Conservation (phyloP, 768 basidiomycete genomes). For the Hericium coralloides region DNA sequence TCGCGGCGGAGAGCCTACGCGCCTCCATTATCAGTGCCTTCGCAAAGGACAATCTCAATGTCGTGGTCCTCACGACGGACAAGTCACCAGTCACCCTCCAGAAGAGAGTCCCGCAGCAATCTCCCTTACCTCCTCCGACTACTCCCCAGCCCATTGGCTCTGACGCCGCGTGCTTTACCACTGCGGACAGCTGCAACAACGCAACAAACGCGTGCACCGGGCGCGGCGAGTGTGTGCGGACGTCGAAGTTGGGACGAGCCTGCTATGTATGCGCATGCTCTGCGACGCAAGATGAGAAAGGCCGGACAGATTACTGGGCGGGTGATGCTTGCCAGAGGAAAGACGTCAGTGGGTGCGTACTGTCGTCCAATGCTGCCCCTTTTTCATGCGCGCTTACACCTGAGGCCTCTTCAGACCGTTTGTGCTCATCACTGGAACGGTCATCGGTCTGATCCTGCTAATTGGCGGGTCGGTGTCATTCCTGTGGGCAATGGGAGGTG, state of each 20-base stretch:
- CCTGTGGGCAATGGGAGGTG: conserved; percentile 50
- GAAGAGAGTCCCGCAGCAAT: conserved; percentile 26
- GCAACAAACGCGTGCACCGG: conserved; percentile 62
- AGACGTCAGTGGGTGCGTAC: conserved; percentile 71
- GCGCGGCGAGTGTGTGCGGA: conserved; percentile 54
- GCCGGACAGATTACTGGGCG: conserved; percentile 63
- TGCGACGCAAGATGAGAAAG: conserved; percentile 39
- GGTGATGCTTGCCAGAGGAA: conserved; percentile 69
- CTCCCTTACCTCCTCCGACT: conserved; percentile 39
- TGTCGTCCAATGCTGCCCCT: neutral
- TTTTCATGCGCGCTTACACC: neutral
- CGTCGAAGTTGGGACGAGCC: conserved; percentile 46
- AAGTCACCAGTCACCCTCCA: conserved; percentile 22
- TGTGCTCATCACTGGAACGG: conserved; percentile 62
- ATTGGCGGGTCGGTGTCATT: conserved; percentile 60
- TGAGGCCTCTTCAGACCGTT: conserved; percentile 45
- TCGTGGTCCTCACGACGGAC: conserved; percentile 41
- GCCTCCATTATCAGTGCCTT: conserved; percentile 37
- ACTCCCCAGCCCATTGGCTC: conserved; percentile 44
- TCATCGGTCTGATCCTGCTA: conserved; percentile 53
- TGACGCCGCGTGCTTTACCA: conserved; percentile 53
- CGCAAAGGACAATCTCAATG: conserved; percentile 29
- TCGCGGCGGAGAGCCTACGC: conserved; percentile 37
- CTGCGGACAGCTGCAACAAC: conserved; percentile 46
- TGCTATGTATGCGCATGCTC: conserved; percentile 42